These are phyloP conservation scores for Scleroderma bovista DNA, from an alignment of 768 basidiomycete species.

Conservation along the genomic window DNA sequence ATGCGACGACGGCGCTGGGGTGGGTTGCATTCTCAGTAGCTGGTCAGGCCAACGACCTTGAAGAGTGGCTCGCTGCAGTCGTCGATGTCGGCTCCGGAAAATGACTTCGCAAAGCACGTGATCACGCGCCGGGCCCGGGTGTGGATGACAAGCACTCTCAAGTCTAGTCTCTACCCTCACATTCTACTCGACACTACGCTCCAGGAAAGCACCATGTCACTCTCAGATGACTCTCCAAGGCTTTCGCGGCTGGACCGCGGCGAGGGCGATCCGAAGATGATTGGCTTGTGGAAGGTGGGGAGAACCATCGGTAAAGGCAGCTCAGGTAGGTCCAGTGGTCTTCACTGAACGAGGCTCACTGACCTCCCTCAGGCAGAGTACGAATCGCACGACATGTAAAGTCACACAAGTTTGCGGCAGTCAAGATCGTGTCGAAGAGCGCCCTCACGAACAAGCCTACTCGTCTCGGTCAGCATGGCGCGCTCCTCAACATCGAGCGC, in stretches of 20 bases:
- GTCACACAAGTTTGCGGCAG: conserved; percentile 84
- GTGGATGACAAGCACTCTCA: too few relatives aligned
- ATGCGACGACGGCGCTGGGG: conserved; percentile 60
- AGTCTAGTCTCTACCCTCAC: too few relatives aligned
- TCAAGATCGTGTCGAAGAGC: conserved; percentile 89
- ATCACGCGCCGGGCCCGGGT: too few relatives aligned
- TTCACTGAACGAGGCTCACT: background rate
- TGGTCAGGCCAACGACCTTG: background rate
- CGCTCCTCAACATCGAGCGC: conserved; percentile 76
- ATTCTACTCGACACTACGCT: background rate
- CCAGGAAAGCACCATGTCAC: too few relatives aligned
- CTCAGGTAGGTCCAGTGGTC: conserved; percentile 49
- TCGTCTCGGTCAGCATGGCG: conserved; percentile 51
- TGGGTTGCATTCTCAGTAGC: conserved; percentile 50
- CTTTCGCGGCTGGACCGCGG: conserved; percentile 24
- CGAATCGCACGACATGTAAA: conserved; percentile 83
- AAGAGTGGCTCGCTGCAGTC: conserved; percentile 1
- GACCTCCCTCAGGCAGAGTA: conserved; percentile 63
- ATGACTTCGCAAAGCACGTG: too few relatives aligned
- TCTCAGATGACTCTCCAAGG: conserved; percentile 20
- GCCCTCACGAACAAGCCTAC: conserved; percentile 59
- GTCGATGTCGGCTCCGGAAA: too few relatives aligned
- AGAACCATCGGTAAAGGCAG: conserved; percentile 78
- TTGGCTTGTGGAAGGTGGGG: conserved; percentile 81
- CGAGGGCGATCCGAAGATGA: conserved; percentile 53